A percentile compares a stretch with the other conserved stretches of the same genome.
phyloP scores from a whole-genome alignment of 495 filamentous ascomycete genomes.

The Alectoria sarmentosa region DNA sequence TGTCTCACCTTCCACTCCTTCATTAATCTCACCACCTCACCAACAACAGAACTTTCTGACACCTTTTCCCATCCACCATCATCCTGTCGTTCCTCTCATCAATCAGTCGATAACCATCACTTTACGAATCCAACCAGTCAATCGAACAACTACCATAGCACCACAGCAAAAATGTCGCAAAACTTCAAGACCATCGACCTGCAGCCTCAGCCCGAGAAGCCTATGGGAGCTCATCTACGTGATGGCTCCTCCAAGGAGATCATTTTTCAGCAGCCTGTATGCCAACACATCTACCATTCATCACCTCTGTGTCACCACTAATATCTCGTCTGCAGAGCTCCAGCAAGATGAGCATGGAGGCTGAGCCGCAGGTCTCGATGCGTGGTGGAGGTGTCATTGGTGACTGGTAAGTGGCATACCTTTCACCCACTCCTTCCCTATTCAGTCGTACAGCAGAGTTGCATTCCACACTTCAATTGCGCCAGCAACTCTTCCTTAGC shows the following conservation, averaged over 20 bases:
- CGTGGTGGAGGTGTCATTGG: conserved; percentile 1
- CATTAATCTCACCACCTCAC: too few relatives aligned
- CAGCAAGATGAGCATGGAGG: not conserved
- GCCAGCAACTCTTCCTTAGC: not conserved
- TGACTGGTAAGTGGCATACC: not conserved
- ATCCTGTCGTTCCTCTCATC: too few relatives aligned
- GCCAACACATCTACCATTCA: not conserved
- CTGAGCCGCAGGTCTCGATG: conserved; percentile 1
- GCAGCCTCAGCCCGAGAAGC: not conserved
- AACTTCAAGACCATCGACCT: not conserved
- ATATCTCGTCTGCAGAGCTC: not conserved
- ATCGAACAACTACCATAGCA: too few relatives aligned
- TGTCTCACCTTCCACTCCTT: too few relatives aligned
- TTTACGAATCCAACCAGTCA: too few relatives aligned
- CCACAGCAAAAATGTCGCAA: not conserved
- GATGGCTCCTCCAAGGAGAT: not conserved
- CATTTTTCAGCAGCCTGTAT: not conserved
- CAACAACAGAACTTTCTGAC: too few relatives aligned
- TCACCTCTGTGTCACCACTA: not conserved
- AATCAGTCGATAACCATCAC: too few relatives aligned
- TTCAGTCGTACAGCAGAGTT: not conserved
- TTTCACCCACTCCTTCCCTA: not conserved
- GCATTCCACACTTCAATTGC: not conserved
- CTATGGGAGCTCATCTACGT: not conserved
- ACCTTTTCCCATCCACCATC: too few relatives aligned